Base-by-base conservation (phyloP, 176 grass and related monocot species). In the Bolboschoenus planiculmis region DNA sequence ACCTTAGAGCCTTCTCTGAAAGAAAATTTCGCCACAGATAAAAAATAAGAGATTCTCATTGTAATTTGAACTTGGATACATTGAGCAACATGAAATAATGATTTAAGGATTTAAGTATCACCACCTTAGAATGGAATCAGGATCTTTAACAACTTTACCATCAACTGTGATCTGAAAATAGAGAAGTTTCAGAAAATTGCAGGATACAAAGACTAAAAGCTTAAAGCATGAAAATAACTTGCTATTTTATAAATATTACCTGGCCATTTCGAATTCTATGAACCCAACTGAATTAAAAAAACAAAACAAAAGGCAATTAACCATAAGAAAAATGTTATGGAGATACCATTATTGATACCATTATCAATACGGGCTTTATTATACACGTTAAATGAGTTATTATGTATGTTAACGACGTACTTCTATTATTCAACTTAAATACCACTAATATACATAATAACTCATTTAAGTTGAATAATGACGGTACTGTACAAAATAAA, bases 231-330 rank as follows among this genome's bases (percentile, higher is more conserved):
- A 77, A 85, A 35, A n/a, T 59, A 51, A 34, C n/a, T 78, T 33
- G 2, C 43, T 1, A n/a, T 77, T 61, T 34, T 65, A 64, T 73
- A 68, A 39, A 78, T 23, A 30, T 58, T 75, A 94, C 92, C 95
- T 92, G 95, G 6, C 95, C 90, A 77, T 94, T 93, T 80, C 66
- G 83, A 88, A 94, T 93, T 61, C 95, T 94, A n/a, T 91, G 82
- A 73, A 97, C 37, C 95, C 95, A 97, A 62, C 95, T 97, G 90
- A 76, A 60, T 56, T 27, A 24, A 42, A 87, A 64, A 15, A 56
- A 23, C 30, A n/a, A n/a, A n/a, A 44, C 34, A 47, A 51, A 71
- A 66, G 34, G 21, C 47, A 88, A 91, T 16, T 40, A 70, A 75
- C 64, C 56, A 53, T n/a, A n/a, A n/a, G n/a, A n/a, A n/a, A n/a